Evolutionary conservation across 2,329 filamentous ascomycete genomes (phyloP), one percentile per base, ranked within the genome.

Genomic region (Fusarium siculi): DNA sequence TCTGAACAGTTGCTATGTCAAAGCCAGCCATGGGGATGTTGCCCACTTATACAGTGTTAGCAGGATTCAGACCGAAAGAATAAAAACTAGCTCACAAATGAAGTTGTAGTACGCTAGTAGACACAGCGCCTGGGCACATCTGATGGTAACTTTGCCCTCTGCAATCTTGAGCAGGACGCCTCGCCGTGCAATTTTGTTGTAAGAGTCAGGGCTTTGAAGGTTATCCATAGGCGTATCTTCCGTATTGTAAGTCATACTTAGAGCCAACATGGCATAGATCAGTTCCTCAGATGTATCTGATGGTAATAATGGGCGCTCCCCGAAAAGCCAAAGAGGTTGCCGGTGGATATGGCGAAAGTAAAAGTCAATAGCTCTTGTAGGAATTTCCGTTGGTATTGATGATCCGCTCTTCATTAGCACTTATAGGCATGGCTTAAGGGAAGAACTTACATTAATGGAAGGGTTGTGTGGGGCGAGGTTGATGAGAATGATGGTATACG

Each of bases 291-390:
- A 63, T 7, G 30, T 42, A 12, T 66, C 53, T 6, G 32, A 36
- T 0, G 42, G 40, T 4, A 46, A 4, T 14, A 61, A 16, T 0
- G 37, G 54, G 3, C 49, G 23, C 10, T 46, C 36, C 1, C 70
- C 49, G 0, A 74, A 74, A 4, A 74, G 21, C 71, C 72, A 74
- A 1, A 74, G 21, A 5, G 72, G 72, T 23, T 74, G 72, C 3
- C 67, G 67, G 28, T 74, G 67, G 9, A 74, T 40, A 3, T 58
- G 56, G 11, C 16, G 34, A n/a, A 74, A 74, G 7, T 69, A 74
- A 8, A 74, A 47, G 7, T 64, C 34, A 4, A 74, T 28, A 10
- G 68, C 67, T 16, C 12, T 47, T n/a, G n/a, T 42, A 1, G 61
- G 32, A 0, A 43, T 12, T 4, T 49, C 46, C 1, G 12, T 23